These are phyloP conservation scores for Aspergillus proliferans DNA, from an alignment of 2,329 filamentous ascomycete genomes.

Conservation along the genomic window DNA sequence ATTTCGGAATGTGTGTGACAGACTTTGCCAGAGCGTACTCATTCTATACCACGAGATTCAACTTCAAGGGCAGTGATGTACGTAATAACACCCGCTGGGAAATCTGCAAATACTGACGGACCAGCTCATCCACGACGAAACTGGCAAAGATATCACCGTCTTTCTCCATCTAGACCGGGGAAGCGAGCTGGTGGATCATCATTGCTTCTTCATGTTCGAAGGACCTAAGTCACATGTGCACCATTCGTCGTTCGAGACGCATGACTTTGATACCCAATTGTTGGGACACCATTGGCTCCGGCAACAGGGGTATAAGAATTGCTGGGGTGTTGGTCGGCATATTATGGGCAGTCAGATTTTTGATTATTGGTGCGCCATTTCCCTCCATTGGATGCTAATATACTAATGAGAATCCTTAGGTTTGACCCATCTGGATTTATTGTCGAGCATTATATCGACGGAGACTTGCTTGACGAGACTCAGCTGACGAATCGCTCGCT, in stretches of 20 bases:
- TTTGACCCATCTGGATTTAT: conserved; percentile 55
- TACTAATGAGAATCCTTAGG: conserved; percentile 1
- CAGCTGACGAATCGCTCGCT: conserved; percentile 34
- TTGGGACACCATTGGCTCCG: conserved; percentile 64
- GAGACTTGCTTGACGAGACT: conserved; percentile 57
- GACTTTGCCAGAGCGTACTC: conserved; percentile 3
- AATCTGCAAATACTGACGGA: neutral
- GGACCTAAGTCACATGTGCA: conserved; percentile 49
- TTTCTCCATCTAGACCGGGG: conserved; percentile 54
- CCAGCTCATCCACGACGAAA: conserved; percentile 5
- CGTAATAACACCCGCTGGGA: neutral
- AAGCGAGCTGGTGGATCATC: conserved; percentile 47
- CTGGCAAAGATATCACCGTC: conserved; percentile 34
- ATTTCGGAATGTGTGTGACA: conserved; percentile 12
- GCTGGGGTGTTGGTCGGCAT: conserved; percentile 67
- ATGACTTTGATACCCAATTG: conserved; percentile 65
- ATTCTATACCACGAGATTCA: conserved; percentile 8
- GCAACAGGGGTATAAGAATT: conserved; percentile 56
- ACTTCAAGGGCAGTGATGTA: conserved; percentile 7
- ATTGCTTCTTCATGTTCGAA: conserved; percentile 46
- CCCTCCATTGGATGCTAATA: neutral
- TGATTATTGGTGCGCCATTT: conserved; percentile 57
- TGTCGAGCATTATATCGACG: conserved; percentile 66
- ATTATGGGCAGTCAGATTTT: conserved; percentile 66
- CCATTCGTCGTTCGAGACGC: conserved; percentile 63